Conservation (phyloP, 805 yeast species). For the Wickerhamomyces bovis region DNA sequence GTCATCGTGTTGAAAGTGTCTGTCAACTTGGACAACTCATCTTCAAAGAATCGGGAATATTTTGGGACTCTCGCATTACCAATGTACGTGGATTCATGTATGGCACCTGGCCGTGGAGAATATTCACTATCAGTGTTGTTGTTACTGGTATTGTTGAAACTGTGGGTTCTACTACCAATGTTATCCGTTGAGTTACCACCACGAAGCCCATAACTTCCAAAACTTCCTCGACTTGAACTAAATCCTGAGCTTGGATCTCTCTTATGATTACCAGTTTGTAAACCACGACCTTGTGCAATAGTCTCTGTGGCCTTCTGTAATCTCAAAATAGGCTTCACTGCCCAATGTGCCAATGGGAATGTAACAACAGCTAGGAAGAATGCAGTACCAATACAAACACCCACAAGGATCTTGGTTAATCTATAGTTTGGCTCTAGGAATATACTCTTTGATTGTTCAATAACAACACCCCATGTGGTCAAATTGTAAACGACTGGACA, state of each 20-base stretch:
- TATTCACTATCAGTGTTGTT: background rate
- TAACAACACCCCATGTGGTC: constrained; percentile 65
- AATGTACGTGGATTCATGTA: constrained; percentile 26
- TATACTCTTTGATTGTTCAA: constrained; percentile 53
- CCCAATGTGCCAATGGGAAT: constrained; percentile 76
- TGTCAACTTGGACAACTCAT: constrained; percentile 83
- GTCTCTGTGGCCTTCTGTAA: constrained; percentile 76
- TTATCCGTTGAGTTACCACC: background rate
- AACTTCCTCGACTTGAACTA: constrained; percentile 10
- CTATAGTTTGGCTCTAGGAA: constrained; percentile 60
- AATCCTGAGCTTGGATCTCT: constrained; percentile 7
- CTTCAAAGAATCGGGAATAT: constrained; percentile 51
- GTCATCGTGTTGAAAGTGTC: constrained; percentile 91
- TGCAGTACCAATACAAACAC: constrained; percentile 75
- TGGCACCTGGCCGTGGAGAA: constrained; percentile 4
- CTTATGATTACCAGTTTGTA: constrained; percentile 19
- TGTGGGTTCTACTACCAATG: background rate
- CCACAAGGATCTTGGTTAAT: constrained; percentile 63
- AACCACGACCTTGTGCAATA: constrained; percentile 36
- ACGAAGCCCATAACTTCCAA: background rate
- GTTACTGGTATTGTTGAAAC: background rate
- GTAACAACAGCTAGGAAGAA: constrained; percentile 69
- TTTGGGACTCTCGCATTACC: constrained; percentile 39
- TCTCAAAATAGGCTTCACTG: constrained; percentile 75
- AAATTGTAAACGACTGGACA: constrained; percentile 37